Conservation (phyloP, 176 grass and related monocot species). For the Juncus effusus region DNA sequence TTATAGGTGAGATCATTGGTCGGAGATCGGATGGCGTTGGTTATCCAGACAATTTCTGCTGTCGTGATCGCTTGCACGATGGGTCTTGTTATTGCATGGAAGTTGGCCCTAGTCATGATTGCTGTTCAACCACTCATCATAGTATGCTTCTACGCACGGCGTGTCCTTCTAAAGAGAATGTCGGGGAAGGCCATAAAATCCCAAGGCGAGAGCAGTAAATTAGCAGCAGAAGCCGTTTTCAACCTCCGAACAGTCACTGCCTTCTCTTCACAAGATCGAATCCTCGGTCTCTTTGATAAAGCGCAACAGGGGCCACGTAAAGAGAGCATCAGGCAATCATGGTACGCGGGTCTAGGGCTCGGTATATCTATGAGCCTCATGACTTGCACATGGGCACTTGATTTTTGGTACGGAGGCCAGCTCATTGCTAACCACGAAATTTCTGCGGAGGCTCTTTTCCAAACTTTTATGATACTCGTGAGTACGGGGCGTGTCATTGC, state of each 20-base stretch:
- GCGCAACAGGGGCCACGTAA: slow-evolving; percentile 67
- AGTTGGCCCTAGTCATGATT: slow-evolving; percentile 85
- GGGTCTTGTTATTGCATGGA: slow-evolving; percentile 90
- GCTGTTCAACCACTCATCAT: slow-evolving; percentile 92
- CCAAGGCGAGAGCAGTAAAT: slow-evolving; percentile 79
- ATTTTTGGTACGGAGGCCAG: slow-evolving; percentile 92
- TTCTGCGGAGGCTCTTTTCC: slow-evolving; percentile 66
- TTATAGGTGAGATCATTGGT: slow-evolving; percentile 82
- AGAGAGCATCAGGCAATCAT: slow-evolving; percentile 77
- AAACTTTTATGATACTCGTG: slow-evolving; percentile 96
- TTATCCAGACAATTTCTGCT: slow-evolving; percentile 84
- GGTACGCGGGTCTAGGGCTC: slow-evolving; percentile 82
- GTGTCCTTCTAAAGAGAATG: slow-evolving; percentile 80
- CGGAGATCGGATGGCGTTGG: slow-evolving; percentile 77
- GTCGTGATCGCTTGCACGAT: slow-evolving; percentile 77
- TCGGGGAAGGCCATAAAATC: slow-evolving; percentile 68
- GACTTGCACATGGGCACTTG: slow-evolving; percentile 81
- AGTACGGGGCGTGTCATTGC: slow-evolving; percentile 96
- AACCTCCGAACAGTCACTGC: slow-evolving; percentile 90
- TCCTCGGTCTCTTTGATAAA: slow-evolving; percentile 62
- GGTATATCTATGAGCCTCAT: slow-evolving; percentile 81
- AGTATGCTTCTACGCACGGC: slow-evolving; percentile 81
- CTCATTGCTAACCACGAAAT: slow-evolving; percentile 62
- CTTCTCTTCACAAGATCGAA: slow-evolving; percentile 88
- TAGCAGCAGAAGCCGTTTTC: slow-evolving; percentile 85